A percentile compares a stretch with the other conserved stretches of the same genome.
Evolutionary conservation across 768 basidiomycete species (phyloP).

Genomic region (Clavaria fumosa): DNA sequence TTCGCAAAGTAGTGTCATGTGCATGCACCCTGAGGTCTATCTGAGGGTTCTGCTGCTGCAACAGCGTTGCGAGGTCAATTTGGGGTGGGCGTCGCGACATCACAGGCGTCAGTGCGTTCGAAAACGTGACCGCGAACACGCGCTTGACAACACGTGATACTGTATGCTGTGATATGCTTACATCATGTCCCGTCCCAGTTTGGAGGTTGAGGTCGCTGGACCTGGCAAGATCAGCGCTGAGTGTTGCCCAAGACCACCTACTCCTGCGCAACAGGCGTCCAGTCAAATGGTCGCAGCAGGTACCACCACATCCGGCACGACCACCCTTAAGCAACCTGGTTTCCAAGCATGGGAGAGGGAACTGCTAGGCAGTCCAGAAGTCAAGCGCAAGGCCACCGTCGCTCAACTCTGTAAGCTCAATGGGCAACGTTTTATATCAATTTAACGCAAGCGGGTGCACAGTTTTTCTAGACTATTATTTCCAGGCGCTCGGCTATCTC

Average conservation of each 20-base stretch:
- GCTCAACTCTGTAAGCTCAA: constrained; percentile 77
- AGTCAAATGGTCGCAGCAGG: constrained; percentile 67
- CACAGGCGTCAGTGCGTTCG: too few relatives aligned
- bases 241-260: too few relatives aligned
- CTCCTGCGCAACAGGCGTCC: too few relatives aligned
- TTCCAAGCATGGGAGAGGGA: constrained; percentile 76
- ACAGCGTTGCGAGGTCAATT: constrained; percentile 43
- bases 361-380: constrained; percentile 69
- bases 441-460: constrained; percentile 1
- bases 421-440: background rate
- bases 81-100: constrained; percentile 29
- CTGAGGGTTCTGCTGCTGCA: constrained; percentile 37
- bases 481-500: constrained; percentile 85
- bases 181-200: too few relatives aligned
- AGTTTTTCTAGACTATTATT: constrained; percentile 99
- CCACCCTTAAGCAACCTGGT: constrained; percentile 34
- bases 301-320: constrained; percentile 39
- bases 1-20: constrained; percentile 51
- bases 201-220: too few relatives aligned
- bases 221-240: too few relatives aligned
- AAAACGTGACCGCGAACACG: too few relatives aligned
- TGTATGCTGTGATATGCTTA: too few relatives aligned
- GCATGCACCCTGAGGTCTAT: constrained; percentile 48
- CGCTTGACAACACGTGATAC: too few relatives aligned
- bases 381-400: constrained; percentile 90